Base-by-base conservation (phyloP, 192 early-diverging fungal species). In the Umbelopsis ramanniana region DNA sequence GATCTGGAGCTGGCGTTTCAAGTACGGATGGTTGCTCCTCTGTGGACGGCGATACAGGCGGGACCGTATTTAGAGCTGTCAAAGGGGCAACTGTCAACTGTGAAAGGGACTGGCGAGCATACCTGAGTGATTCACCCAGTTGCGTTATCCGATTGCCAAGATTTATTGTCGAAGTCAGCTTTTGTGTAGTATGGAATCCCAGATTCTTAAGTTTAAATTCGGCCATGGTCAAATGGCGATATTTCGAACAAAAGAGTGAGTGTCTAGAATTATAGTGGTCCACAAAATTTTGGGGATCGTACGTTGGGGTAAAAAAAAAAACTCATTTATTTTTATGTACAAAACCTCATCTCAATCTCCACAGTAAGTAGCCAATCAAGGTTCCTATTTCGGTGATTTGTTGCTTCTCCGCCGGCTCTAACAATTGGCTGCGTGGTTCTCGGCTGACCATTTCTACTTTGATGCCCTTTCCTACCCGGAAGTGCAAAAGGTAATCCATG, bases 401-500 rank as follows among this genome's bases (percentile, higher is more conserved):
- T 37, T 63, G 57, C n/a, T 35, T 63, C 26, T 63, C 57, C 4
- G 57, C 57, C 12, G 57, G 57, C 15, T 63, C 57, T 15, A 63
- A 17, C 17, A 12, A 29, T 11, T 63, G 38, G 19, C 5, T 45
- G 15, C 60, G 43, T 35, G 69, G 57, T 48, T 75, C 74, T 14
- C 74, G 74, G 15, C 68, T 75, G 8, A 75, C 74, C 33, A 75
- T 69, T 66, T 71, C 7, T 24, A 75, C 47, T 9, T 33, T 60
- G 7, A 57, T 23, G 3, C 46, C 60, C 11, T 37, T 35, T 33
- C 55, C 26, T 26, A 63, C 23, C 37, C 50, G 47, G 2, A 76
- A 46, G 52, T 76, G 67, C 24, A 76, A 72, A 63, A 76, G 68
- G 52, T 67, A 76, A 24, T 76, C 75, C 75, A 76, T 76, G 50